Percentiles rank a stretch among this genome's conserved stretches.
These are phyloP conservation scores for Fusarium sp. DNA, from an alignment of 2,329 filamentous ascomycete genomes.

Conservation along the genomic window DNA sequence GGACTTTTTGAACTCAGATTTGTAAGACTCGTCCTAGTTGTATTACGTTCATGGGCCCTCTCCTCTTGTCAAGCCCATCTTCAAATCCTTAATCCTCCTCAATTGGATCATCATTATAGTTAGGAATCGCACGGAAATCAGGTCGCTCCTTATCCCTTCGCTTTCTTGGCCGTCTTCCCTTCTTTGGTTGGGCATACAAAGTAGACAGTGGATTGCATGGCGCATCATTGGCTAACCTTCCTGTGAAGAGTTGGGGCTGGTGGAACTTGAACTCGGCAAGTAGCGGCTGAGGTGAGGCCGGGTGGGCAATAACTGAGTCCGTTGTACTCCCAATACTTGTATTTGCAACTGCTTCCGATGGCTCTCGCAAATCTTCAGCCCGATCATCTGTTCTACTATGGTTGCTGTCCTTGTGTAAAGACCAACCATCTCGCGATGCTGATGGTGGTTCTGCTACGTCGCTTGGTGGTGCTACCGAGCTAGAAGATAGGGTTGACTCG, in stretches of 20 bases:
- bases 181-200: conserved; percentile 10
- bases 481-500: conserved; percentile 27
- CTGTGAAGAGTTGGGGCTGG: conserved; percentile 52
- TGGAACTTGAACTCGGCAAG: conserved; percentile 48
- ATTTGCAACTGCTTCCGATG: conserved; percentile 12
- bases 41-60: neutral
- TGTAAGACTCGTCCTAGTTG: neutral
- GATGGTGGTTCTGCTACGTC: conserved; percentile 41
- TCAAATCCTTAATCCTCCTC: conserved; percentile 45
- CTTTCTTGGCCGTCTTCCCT: conserved; percentile 32
- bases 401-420: neutral
- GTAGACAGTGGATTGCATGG: conserved; percentile 6
- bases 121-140: conserved; percentile 53
- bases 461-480: conserved; percentile 19
- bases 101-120: conserved; percentile 53
- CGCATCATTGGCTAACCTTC: conserved; percentile 44
- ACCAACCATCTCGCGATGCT: conserved; percentile 22
- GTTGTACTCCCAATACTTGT: conserved; percentile 19
- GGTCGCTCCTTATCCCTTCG: conserved; percentile 48
- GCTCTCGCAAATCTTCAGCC: neutral
- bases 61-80: neutral
- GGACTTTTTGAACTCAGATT: neutral
- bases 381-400: conserved; percentile 2
- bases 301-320: conserved; percentile 30
- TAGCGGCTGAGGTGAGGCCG: conserved; percentile 35